Base-by-base conservation (phyloP, 129 eudicot genomes). In the Centrapalus pauciflorus region DNA sequence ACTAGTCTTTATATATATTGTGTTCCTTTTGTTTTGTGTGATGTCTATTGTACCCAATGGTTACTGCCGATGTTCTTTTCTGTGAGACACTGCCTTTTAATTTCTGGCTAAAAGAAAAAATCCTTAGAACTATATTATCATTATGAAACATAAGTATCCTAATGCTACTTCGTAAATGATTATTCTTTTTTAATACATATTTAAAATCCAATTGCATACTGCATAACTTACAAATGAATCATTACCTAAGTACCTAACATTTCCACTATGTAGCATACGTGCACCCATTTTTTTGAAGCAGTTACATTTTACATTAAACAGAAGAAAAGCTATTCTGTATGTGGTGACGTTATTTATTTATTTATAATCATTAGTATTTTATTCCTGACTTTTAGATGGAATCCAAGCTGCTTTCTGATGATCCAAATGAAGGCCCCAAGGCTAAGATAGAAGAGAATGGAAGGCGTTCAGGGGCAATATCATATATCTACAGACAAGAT, bases 401-500 rank as follows among this genome's bases (percentile, higher is more conserved):
- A 75, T 51, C 76, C 69, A 78, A 70, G 77, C 80, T 75, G 72
- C 71, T 73, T 45, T 33, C 30, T 72, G 79, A 71, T 72, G 79
- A 62, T 78, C 76, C 69, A 29, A 68, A 59, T 65, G 16, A 27
- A 19, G 72, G 28, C 55, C 58, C 71, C 32, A 70, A 71, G 54
- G 61, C 21, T 62, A 77, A 79, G 57, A 69, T 68, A n/a, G 78
- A 54, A 21, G 66, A 81, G 45, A 75, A 55, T 61, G 70, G 72
- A 12, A 74, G 30, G 57, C 79, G 74, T 66, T 33, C 77, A 34
- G 68, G 35, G 73, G 70, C 72, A 12, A 71, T 58, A 34, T 46
- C 80, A 13, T 84, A 77, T 72, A 77, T 94, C 4, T 89, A 86
- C 54, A 84, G 97, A 69, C 85, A 89, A 73, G 99, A 94, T 83